Base-by-base conservation (phyloP, 495 filamentous ascomycete species). In the Penicillium waksmanii region DNA sequence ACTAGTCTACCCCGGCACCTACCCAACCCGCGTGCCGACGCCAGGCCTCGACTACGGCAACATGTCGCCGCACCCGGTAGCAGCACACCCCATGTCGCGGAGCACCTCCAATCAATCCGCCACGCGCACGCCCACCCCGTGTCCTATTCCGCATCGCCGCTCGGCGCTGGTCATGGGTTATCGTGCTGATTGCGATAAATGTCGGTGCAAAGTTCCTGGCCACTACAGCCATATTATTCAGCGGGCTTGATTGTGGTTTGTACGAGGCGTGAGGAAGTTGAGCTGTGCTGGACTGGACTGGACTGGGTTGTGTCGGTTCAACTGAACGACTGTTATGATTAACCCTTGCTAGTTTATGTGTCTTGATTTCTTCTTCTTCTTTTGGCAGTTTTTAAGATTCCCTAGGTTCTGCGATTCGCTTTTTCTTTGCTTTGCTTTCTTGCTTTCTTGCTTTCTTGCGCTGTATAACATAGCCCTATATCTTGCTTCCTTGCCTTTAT, bases 141-240 rank as follows among this genome's bases (percentile, higher is more conserved):
- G 13, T 46, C 2, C 18, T 21, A 42, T 51, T 42, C 18, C 38
- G 25, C 19, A 43, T 10, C 46, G 34, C 27, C 25, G 47, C 46
- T 23, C 82, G 62, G 81, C 82, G 31, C 86, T 96, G 65, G 87
- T 85, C 60, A 93, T 96, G 86, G 92, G 92, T 18, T 95, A 89
- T 73, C 80, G 91, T 42, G 85, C 87, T 12, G 90, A 94, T 71
- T 96, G 92, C 73, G 90, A 93, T 54, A 94, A 94, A 74, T 96
- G 92, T 71, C 82, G 81, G 51, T 79, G 79, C 63, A 88, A 85
- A 71, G 87, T 94, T 31, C 92, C 91, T 0, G 92, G 92, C 0
- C 92, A 96, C 71, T 94, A 93, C 64, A 93, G 88, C 65, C 92
- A 96, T 73, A 92, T 94, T 48, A 84, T 91, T 38, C 66, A 48